Percentiles rank a stretch among this genome's conserved stretches.
phyloP scores from a whole-genome alignment of 495 filamentous ascomycete species.

The Hapsidospora chrysogenum region DNA sequence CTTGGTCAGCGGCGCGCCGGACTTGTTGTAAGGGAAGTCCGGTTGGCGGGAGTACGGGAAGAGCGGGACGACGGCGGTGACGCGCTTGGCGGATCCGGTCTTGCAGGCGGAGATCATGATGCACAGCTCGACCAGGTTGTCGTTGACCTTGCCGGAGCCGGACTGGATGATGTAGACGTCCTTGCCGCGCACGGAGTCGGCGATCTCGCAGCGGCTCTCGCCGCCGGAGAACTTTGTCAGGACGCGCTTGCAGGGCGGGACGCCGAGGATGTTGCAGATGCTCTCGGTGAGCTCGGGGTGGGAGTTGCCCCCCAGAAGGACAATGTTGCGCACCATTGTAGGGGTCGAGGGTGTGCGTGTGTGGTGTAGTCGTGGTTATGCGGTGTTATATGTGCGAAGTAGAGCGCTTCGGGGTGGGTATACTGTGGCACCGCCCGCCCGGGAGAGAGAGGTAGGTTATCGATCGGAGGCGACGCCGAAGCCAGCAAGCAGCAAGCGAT shows the following conservation, averaged over 20 bases:
- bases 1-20: conserved; percentile 72
- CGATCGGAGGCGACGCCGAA: too few relatives aligned
- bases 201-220: conserved; percentile 86
- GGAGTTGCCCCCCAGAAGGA: conserved; percentile 83
- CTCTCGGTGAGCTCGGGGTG: conserved; percentile 74
- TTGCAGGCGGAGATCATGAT: conserved; percentile 97
- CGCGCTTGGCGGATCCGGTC: conserved; percentile 77
- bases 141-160: conserved; percentile 57
- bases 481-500: too few relatives aligned
- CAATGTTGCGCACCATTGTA: conserved; percentile 89
- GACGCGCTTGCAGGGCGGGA: conserved; percentile 65
- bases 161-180: conserved; percentile 97
- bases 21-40: conserved; percentile 90
- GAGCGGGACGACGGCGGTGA: conserved; percentile 86
- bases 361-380: too few relatives aligned
- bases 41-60: conserved; percentile 94
- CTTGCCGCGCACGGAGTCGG: conserved; percentile 90
- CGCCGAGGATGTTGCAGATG: conserved; percentile 73
- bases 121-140: conserved; percentile 86
- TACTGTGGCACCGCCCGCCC: too few relatives aligned
- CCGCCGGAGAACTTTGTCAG: conserved; percentile 86
- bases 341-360: too few relatives aligned
- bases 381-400: too few relatives aligned
- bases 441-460: too few relatives aligned
- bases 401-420: too few relatives aligned